Evolutionary conservation across 2,329 filamentous ascomycete genomes (phyloP).

Genomic region (Pseudogymnoascus verrucosus): DNA sequence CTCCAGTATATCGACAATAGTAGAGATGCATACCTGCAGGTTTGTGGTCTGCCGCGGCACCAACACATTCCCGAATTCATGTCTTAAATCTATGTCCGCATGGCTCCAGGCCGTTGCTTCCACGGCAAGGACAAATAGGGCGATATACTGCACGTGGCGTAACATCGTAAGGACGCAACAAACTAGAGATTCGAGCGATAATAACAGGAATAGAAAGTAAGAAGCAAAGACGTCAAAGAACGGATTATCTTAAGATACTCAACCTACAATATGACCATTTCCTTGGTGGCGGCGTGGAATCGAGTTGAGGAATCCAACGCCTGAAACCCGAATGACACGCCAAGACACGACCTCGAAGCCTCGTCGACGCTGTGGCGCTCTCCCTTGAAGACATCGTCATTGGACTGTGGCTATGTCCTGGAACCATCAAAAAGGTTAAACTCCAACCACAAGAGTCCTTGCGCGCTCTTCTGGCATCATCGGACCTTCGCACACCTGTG

Average conservation of each 20-base stretch:
- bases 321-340: constrained; percentile 6
- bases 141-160: constrained; percentile 3
- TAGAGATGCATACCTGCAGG: background rate
- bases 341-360: background rate
- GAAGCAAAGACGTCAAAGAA: background rate
- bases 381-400: background rate
- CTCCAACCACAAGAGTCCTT: background rate
- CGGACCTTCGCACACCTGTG: background rate
- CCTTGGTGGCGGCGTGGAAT: background rate
- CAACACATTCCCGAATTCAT: background rate
- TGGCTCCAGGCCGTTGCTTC: constrained; percentile 5
- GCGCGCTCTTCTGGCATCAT: background rate
- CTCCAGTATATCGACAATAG: background rate
- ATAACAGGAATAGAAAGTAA: background rate
- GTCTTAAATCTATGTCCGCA: constrained; percentile 2
- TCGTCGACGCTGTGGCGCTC: background rate
- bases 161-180: background rate
- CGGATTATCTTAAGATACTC: background rate
- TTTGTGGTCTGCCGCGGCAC: background rate
- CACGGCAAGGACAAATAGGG: background rate
- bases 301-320: background rate
- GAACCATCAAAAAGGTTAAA: background rate
- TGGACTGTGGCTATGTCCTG: background rate
- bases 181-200: background rate
- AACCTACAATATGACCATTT: background rate